Percentiles rank a stretch among this genome's conserved stretches.
Evolutionary conservation across 108 stramenopile genomes (phyloP).

Genomic region (Fragilaria crotonensis): DNA sequence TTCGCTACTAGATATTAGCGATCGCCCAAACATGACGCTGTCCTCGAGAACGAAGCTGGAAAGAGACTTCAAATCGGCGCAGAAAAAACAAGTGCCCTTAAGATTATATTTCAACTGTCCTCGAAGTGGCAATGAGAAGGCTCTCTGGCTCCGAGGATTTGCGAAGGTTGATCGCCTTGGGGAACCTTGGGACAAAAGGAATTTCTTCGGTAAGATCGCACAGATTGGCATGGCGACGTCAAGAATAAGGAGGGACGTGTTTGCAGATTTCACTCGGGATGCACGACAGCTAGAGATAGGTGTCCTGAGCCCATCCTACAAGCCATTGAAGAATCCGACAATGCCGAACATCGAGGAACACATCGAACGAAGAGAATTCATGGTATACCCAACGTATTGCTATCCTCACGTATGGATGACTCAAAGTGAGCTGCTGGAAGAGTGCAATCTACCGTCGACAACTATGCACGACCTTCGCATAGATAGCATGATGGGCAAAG

Average conservation of each 20-base stretch:
- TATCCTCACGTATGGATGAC: constrained; percentile 68
- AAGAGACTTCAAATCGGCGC: constrained; percentile 1
- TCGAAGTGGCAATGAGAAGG: constrained; percentile 38
- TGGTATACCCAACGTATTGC: constrained; percentile 44
- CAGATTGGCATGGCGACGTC: constrained; percentile 1
- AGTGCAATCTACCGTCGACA: constrained; percentile 38
- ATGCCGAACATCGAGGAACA: background rate
- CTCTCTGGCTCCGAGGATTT: constrained; percentile 37
- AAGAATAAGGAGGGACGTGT: constrained; percentile 4
- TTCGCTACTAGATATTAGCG: constrained; percentile 5
- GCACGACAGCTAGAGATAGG: constrained; percentile 5
- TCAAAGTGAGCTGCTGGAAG: constrained; percentile 33
- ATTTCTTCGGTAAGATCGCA: constrained; percentile 9
- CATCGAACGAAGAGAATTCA: constrained; percentile 24
- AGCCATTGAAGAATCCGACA: background rate
- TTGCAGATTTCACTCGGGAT: constrained; percentile 9
- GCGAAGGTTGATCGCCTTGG: constrained; percentile 18
- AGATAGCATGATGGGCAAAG: constrained; percentile 19
- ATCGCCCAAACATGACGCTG: background rate
- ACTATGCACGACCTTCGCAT: constrained; percentile 35
- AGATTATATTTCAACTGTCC: constrained; percentile 39
- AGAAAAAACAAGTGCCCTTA: constrained; percentile 12
- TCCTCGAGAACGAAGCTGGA: background rate
- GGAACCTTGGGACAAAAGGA: constrained; percentile 3
- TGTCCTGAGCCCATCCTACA: background rate